Base-by-base conservation (phyloP, 768 basidiomycete species). In the Nevesoporus exiguus region DNA sequence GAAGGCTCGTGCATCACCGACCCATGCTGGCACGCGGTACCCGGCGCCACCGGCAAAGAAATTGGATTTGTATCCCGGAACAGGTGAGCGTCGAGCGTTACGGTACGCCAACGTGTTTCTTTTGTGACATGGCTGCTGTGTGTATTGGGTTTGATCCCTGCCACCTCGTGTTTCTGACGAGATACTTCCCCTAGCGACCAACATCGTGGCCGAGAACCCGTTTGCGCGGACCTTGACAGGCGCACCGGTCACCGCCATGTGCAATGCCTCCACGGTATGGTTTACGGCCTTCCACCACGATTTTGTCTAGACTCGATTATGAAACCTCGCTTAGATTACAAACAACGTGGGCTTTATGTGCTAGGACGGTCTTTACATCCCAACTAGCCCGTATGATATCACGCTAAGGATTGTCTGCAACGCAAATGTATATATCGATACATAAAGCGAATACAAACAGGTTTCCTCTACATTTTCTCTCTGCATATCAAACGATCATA, bases 201-300 rank as follows among this genome's bases (percentile, higher is more conserved):
- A 81, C 58, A 29, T 29, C 8, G n/a, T n/a, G 42, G 17, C 9
- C 24, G 1, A n/a, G 15, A n/a, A 29, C 27, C 27, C 8, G 27
- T 5, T 29, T 6, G 43, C 27, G 17, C 43, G 43, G 17, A 83
- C 82, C 1, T 68, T 77, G 57, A 79, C 77, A 1, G 67, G 67
- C 8, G 61, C 74, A 0, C 69, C 74, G 5, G 76, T 78, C 2
- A 63, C 70, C 24, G 83, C 78, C 3, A 78, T 84, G 81, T 85
- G 84, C 57, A 76, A 84, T 60, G 60, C 79, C 1, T 69, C 73
- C 0, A 74, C 77, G 3, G 81, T 83, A 57, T 9, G 25, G 21
- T 31, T 39, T 47, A 21, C 29, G n/a, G 40, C n/a, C n/a, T 27
- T 10, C 33, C 8, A n/a, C 31, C 30, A 47, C 22, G 27, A n/a